Evolutionary conservation across 148 eudicot genomes (phyloP).

Genomic region (Rhododendron mucronatum): DNA sequence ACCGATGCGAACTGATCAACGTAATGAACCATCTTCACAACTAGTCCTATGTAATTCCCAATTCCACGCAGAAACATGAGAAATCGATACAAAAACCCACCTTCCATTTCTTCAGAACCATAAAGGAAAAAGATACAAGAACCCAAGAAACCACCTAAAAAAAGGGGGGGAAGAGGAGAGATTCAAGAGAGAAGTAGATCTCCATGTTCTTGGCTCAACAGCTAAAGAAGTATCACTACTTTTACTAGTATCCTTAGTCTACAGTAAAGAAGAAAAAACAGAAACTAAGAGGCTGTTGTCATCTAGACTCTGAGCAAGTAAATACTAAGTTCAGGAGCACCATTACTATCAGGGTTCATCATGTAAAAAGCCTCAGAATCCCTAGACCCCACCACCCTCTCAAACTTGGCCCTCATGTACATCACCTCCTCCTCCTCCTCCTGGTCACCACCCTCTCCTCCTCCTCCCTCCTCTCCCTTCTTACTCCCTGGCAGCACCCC

Average conservation of each 20-base stretch:
- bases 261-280: background rate
- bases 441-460: background rate
- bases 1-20: background rate
- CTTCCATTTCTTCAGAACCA: background rate
- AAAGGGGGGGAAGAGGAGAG: background rate
- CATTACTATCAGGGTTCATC: constrained; percentile 91
- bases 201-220: constrained; percentile 7
- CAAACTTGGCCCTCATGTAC: constrained; percentile 95
- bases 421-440: constrained; percentile 76
- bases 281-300: background rate
- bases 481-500: constrained; percentile 64
- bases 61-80: background rate
- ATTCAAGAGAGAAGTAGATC: constrained; percentile 5
- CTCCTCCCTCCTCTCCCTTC: constrained; percentile 8
- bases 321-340: constrained; percentile 82
- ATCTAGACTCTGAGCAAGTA: constrained; percentile 61
- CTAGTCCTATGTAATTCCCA: background rate
- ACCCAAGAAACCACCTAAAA: background rate
- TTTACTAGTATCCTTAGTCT: background rate
- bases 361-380: constrained; percentile 93
- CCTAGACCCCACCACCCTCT: constrained; percentile 79
- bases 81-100: background rate
- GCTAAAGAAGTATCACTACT: constrained; percentile 3
- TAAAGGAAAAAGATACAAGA: background rate
- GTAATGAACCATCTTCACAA: background rate